Base-by-base conservation (phyloP, 2,329 filamentous ascomycete genomes). In the Rutstroemia sydowiana region DNA sequence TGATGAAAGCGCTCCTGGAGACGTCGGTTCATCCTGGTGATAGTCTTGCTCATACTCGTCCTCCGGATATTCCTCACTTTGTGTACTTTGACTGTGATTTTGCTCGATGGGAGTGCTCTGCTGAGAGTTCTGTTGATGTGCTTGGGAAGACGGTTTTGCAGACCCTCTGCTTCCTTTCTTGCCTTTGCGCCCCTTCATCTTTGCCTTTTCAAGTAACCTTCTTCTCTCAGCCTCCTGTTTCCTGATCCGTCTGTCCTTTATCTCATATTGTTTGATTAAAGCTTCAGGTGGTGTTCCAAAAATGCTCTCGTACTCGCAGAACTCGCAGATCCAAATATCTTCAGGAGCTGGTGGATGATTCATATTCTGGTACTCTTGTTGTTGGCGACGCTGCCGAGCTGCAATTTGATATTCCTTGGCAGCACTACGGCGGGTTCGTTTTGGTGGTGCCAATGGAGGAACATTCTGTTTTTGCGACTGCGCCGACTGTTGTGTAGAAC, bases 221-320 rank as follows among this genome's bases (percentile, higher is more conserved):
- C 85, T 82, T 64, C 92, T 87, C 68, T 96, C 89, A n/a, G 87
- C 88, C 59, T 92, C 76, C 57, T 91, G 82, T 63, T 88, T 88
- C 45, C 89, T 84, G 66, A 88, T 84, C 55, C 87, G 85, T 32
- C 89, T 84, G 65, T 96, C 93, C 68, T 95, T 96, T 66, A 92
- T 87, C 70, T 98, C 93, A 65, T 97, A 98, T 56, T 90, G 83
- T 37, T 88, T 81, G 57, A 97, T 95, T 50, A 98, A 72, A 45
- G 89, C 89, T 61, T 81, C 78, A 0, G 93, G 93, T 2, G 87
- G 87, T 48, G 78, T 78, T n/a, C 92, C 92, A 66, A 95, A 97
- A 45, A 98, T 96, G 48, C 82, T 82, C 70, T 97, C 92, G 66
- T 96, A 98, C 69, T 98, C 93, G 73, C 93, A 98, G 67, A 97